These are phyloP conservation scores for Chaetothyriales sp. DNA, from an alignment of 2,329 filamentous ascomycete species.

Conservation along the genomic window DNA sequence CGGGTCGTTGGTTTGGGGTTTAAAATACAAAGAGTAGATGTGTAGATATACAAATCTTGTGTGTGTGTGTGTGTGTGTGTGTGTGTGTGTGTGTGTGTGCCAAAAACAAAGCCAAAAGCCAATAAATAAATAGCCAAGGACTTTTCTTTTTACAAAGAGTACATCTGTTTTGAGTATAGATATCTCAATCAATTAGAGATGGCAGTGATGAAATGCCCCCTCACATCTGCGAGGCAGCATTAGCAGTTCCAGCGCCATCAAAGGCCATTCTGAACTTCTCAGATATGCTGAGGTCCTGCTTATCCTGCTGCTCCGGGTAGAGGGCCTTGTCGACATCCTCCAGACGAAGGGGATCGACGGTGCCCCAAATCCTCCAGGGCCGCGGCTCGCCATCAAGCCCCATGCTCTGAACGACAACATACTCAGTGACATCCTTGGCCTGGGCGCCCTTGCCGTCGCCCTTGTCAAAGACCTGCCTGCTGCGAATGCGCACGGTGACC, in stretches of 20 bases:
- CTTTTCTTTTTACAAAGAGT: no score
- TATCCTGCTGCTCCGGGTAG: slow-evolving; percentile 1
- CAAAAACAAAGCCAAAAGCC: no score
- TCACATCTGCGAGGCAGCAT: not conserved
- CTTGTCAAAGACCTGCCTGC: slow-evolving; percentile 23
- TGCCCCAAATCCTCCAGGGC: slow-evolving; percentile 37
- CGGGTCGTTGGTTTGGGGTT: no score
- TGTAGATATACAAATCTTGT: no score
- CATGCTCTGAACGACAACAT: slow-evolving; percentile 36
- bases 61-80: no score
- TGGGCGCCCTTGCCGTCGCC: slow-evolving; percentile 1
- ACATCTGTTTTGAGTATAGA: not conserved
- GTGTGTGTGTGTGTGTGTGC: no score
- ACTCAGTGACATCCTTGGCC: slow-evolving; percentile 24
- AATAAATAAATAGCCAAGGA: no score
- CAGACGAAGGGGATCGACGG: slow-evolving; percentile 8
- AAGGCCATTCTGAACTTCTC: not conserved
- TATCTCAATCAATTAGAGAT: not conserved
- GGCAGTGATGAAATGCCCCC: not conserved
- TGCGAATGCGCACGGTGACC: slow-evolving; percentile 26
- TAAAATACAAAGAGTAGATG: no score
- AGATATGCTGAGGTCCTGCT: slow-evolving; percentile 1
- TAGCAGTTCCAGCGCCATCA: not conserved
- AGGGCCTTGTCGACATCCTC: slow-evolving; percentile 11
- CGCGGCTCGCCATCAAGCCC: slow-evolving; percentile 27